Conservation (phyloP, 83 land plant species). For the Thuja plicata region DNA sequence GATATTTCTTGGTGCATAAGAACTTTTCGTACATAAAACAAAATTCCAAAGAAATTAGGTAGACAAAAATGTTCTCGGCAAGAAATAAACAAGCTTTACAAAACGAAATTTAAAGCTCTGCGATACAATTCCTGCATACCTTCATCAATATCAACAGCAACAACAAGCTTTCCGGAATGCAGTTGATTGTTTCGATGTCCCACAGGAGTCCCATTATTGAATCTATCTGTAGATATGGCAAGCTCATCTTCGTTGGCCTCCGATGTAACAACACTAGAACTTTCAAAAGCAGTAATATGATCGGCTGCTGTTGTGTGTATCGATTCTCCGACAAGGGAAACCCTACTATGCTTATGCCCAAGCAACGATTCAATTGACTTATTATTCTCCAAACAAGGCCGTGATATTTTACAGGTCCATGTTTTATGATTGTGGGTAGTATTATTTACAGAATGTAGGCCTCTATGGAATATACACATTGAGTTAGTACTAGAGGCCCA, state of each 20-base stretch:
- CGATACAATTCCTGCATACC: not conserved
- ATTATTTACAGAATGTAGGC: not conserved
- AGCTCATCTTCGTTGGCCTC: not conserved
- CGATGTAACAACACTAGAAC: not conserved
- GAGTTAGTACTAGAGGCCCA: not conserved
- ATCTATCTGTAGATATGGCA: not conserved
- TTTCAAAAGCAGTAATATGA: not conserved
- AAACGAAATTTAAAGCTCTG: not conserved
- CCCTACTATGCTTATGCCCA: not conserved
- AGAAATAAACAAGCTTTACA: not conserved
- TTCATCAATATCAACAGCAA: constrained; percentile 15
- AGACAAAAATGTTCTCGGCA: not conserved
- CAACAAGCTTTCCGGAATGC: constrained; percentile 2
- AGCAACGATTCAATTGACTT: not conserved
- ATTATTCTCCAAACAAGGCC: constrained; percentile 9
- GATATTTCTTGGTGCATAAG: not conserved
- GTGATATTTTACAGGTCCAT: not conserved
- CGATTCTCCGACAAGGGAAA: not conserved
- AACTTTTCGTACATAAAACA: not conserved
- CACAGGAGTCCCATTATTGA: not conserved
- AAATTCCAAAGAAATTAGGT: not conserved
- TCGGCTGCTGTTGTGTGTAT: not conserved
- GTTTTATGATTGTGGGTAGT: not conserved
- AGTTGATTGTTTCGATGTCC: constrained; percentile 4
- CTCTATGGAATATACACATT: not conserved